Evolutionary conservation across 768 basidiomycete species (phyloP), one percentile per base, ranked within the genome.

Genomic region (Kwoniella botswanensis): DNA sequence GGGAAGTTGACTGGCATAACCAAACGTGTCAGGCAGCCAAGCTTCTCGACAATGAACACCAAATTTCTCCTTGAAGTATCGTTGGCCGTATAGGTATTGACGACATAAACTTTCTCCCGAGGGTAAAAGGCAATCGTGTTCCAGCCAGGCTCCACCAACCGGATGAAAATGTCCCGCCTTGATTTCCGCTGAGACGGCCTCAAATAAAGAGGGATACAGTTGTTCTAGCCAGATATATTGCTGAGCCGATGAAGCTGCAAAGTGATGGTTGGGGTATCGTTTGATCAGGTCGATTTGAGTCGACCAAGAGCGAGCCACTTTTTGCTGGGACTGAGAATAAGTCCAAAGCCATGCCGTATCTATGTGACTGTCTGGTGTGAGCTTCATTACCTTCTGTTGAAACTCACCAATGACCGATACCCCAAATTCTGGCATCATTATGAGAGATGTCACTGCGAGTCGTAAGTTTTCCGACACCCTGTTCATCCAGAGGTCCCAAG

Each of bases 271-370:
- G 0, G 94, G 93, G 82, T 94, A 98, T 18, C 94, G 90, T 22
- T 93, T 90, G 91, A 98, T 96, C 57, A 98, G 88, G 81, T 97
- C 93, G 17, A 94, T 68, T 81, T 97, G 94, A 1, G 94, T 95
- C 0, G 93, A 90, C 95, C 95, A 98, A 0, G 92, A 94, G 17
- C 94, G 88, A 5, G 95, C 95, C 9, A 92, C 91, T 84, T 98
- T 98, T 84, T 98, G 95, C 80, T 96, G 93, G 0, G 95, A 96
- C 35, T 91, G 93, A n/a, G 88, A 87, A 85, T 93, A 97, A 0
- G 94, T 94, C 95, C 95, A 97, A 35, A 92, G 83, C 90, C 91
- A 92, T 21, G 92, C 92, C 0, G 91, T 91, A 80, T 93, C 92
- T 70, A 93, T 92, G 82, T 92, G 91, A 55, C 74, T 70, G 22